phyloP scores from a whole-genome alignment of 2,329 filamentous ascomycete species.

The Lachnellula suecica region DNA sequence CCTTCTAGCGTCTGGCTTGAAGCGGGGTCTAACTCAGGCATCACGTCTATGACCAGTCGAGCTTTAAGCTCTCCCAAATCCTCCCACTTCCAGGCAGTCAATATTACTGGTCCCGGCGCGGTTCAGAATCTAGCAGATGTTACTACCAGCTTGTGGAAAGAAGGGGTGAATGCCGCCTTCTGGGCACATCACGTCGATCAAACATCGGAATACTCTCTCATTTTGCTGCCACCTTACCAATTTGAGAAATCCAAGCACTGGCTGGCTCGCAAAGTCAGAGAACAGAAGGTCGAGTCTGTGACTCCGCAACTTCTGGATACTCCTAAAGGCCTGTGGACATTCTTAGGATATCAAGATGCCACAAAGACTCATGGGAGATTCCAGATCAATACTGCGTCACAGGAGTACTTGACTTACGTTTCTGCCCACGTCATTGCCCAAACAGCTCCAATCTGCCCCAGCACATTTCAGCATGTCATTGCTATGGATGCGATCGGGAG shows the following conservation, averaged over 20 bases:
- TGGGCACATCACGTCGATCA: slow-evolving; percentile 32
- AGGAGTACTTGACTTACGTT: slow-evolving; percentile 9
- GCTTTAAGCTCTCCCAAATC: slow-evolving; percentile 21
- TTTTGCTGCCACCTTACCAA: slow-evolving; percentile 37
- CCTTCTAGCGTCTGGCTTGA: slow-evolving; percentile 33
- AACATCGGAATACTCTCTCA: slow-evolving; percentile 15
- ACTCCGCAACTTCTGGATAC: neutral
- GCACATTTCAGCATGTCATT: slow-evolving; percentile 14
- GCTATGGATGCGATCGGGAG: slow-evolving; percentile 11
- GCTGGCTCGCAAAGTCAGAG: slow-evolving; percentile 21
- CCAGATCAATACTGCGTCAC: slow-evolving; percentile 15
- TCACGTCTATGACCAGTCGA: slow-evolving; percentile 34
- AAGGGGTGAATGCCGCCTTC: slow-evolving; percentile 25
- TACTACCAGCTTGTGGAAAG: slow-evolving; percentile 30
- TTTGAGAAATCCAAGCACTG: slow-evolving; percentile 35
- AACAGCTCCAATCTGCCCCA: slow-evolving; percentile 19
- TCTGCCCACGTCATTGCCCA: slow-evolving; percentile 13
- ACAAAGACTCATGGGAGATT: slow-evolving; percentile 9
- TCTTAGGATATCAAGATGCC: slow-evolving; percentile 15
- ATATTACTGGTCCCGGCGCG: slow-evolving; percentile 19
- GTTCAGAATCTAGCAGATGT: slow-evolving; percentile 25
- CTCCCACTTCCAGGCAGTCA: slow-evolving; percentile 19
- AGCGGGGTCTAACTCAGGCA: slow-evolving; percentile 30
- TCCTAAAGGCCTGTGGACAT: slow-evolving; percentile 10
- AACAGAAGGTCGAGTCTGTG: neutral